These are phyloP conservation scores for Cicer cuneatum DNA, from an alignment of 306 rosid species.

Conservation along the genomic window DNA sequence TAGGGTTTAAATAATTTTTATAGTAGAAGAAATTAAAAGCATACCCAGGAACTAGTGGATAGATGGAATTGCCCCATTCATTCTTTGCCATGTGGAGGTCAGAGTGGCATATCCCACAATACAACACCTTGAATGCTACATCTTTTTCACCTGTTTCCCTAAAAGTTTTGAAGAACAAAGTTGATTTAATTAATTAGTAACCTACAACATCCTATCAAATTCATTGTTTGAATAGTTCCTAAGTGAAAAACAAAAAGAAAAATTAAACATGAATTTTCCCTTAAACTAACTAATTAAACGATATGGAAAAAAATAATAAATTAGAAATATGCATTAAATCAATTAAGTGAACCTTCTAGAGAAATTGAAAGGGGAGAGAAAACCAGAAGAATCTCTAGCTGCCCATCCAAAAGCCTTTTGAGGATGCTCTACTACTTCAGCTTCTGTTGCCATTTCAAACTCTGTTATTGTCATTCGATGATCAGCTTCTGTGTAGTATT, in stretches of 20 bases:
- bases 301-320: not conserved
- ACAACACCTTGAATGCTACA: slow-evolving; percentile 50
- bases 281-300: not conserved
- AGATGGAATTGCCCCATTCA: slow-evolving; percentile 49
- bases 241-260: too few species aligned
- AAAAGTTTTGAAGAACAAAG: not conserved
- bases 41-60: slow-evolving; percentile 63
- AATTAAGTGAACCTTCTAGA: slow-evolving; percentile 46
- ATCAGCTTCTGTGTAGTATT: not conserved
- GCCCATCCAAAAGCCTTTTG: slow-evolving; percentile 51
- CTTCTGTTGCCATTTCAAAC: slow-evolving; percentile 37
- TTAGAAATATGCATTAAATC: not conserved
- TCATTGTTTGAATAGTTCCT: too few species aligned
- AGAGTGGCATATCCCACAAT: slow-evolving; percentile 65
- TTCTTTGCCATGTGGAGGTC: slow-evolving; percentile 55
- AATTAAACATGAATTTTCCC: not conserved
- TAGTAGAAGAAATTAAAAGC: not conserved
- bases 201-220: not conserved
- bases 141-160: slow-evolving; percentile 55
- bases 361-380: slow-evolving; percentile 56
- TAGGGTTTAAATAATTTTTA: too few species aligned
- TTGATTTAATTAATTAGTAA: not conserved
- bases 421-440: slow-evolving; percentile 38
- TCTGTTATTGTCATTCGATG: not conserved
- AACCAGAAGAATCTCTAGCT: slow-evolving; percentile 49